Conservation (phyloP, 225 moss, liverwort and hornwort genomes). For the Bryoerythrophyllum caledonicum region DNA sequence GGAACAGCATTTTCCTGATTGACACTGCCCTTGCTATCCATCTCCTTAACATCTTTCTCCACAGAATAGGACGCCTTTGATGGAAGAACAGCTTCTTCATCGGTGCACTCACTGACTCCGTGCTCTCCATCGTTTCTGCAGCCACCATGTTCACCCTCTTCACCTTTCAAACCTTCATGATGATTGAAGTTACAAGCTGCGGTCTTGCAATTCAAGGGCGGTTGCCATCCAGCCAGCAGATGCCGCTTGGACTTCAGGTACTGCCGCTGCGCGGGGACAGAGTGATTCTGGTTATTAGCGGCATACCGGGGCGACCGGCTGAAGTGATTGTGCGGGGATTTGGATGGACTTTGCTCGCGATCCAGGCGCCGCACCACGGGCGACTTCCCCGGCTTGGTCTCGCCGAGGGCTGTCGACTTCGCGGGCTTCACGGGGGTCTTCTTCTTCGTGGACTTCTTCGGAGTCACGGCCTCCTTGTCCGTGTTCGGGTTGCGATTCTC, state of each 20-base stretch:
- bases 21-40: no score
- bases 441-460: constrained; percentile 20
- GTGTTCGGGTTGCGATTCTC: constrained; percentile 60
- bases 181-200: background rate
- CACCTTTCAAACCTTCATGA: background rate
- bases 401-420: background rate
- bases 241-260: constrained; percentile 86
- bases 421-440: constrained; percentile 45
- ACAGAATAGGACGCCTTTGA: no score
- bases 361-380: constrained; percentile 29
- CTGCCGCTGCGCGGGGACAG: constrained; percentile 61
- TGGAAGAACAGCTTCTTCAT: background rate
- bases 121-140: constrained; percentile 16
- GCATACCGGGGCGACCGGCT: constrained; percentile 87
- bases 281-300: constrained; percentile 86
- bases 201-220: constrained; percentile 32
- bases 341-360: constrained; percentile 45
- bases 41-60: no score
- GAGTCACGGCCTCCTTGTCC: constrained; percentile 31
- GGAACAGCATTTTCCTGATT: no score
- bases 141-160: background rate
- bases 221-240: constrained; percentile 65
- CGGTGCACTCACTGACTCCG: background rate
- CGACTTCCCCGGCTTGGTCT: constrained; percentile 31
- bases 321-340: constrained; percentile 56